Base-by-base conservation (phyloP, 768 basidiomycete species). In the Collybiopsis confluens region DNA sequence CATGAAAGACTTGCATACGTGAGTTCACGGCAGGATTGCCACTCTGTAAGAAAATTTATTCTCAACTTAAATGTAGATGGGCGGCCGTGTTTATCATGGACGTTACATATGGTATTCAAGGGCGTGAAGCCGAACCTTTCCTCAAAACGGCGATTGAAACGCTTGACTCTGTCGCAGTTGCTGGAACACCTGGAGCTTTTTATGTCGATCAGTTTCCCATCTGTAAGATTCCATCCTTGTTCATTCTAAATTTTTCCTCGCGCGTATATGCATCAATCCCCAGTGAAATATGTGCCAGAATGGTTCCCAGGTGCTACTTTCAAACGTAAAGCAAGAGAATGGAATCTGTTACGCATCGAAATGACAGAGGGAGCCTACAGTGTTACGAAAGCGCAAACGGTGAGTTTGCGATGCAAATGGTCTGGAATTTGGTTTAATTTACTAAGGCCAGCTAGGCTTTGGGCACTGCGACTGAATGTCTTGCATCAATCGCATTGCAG, bases 291-390 rank as follows among this genome's bases (percentile, higher is more conserved):
- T 36, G 58, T 80, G 15, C 78, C 78, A 0, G 63, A 57, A 36
- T 80, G 76, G 75, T 36, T 79, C 8, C 77, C 76, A 5, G 78
- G 78, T 0, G 72, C 74, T 16, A 68, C 67, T 1, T 80, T 79
- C 54, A 68, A 77, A 58, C 64, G 64, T 26, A 69, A 67, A 44
- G 77, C 77, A 2, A 60, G 62, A 21, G 51, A 55, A n/a, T 74
- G 72, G 71, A 62, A 61, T 27, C 58, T 54, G 42, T 61, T 58
- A 27, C 58, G 66, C 13, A 26, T 57, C 2, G 62, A 66, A 28
- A 71, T 70, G 70, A 59, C 66, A 21, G 64, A 70, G 13, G 58
- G 56, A 16, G 70, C 71, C 0, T 73, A 69, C 38, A 21, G 44
- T 8, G 52, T 64, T 3, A 67, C 69, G 9, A 63, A 67, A 44